Evolutionary conservation across 768 basidiomycete genomes (phyloP).

Genomic region (Lepiota brunneoincarnata): DNA sequence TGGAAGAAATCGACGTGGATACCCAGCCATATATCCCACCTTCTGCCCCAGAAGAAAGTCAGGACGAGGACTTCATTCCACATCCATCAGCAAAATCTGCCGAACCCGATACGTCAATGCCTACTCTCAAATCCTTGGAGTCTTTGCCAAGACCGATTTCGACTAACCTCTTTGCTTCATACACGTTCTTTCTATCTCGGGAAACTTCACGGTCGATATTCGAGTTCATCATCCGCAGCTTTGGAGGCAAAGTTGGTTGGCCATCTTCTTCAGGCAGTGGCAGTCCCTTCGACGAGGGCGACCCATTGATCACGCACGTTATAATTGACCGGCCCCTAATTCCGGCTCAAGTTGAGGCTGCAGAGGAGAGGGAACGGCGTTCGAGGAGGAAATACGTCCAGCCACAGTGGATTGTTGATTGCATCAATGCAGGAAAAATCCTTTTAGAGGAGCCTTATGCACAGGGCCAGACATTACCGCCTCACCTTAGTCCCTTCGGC

Average conservation of each 20-base stretch:
- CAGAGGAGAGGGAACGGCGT: slow-evolving; percentile 59
- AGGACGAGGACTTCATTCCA: slow-evolving; percentile 64
- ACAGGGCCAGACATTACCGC: slow-evolving; percentile 85
- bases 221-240: slow-evolving; percentile 90
- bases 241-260: slow-evolving; percentile 94
- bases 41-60: slow-evolving; percentile 25
- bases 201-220: slow-evolving; percentile 90
- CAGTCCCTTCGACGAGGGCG: slow-evolving; percentile 74
- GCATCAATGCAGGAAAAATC: slow-evolving; percentile 83
- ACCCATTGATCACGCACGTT: slow-evolving; percentile 89
- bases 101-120: slow-evolving; percentile 46
- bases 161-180: slow-evolving; percentile 75
- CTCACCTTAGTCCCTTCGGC: slow-evolving; percentile 95
- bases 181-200: slow-evolving; percentile 90
- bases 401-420: slow-evolving; percentile 98
- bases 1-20: slow-evolving; percentile 37
- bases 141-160: slow-evolving; percentile 55
- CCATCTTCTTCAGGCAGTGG: slow-evolving; percentile 76
- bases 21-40: background rate
- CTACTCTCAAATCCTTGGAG: slow-evolving; percentile 67
- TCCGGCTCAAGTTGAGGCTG: slow-evolving; percentile 42
- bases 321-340: slow-evolving; percentile 86
- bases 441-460: slow-evolving; percentile 83
- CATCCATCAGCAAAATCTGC: slow-evolving; percentile 53
- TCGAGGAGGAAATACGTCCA: slow-evolving; percentile 84